Base-by-base conservation (phyloP, 2,329 filamentous ascomycete genomes). In the Aspergillus sp. region DNA sequence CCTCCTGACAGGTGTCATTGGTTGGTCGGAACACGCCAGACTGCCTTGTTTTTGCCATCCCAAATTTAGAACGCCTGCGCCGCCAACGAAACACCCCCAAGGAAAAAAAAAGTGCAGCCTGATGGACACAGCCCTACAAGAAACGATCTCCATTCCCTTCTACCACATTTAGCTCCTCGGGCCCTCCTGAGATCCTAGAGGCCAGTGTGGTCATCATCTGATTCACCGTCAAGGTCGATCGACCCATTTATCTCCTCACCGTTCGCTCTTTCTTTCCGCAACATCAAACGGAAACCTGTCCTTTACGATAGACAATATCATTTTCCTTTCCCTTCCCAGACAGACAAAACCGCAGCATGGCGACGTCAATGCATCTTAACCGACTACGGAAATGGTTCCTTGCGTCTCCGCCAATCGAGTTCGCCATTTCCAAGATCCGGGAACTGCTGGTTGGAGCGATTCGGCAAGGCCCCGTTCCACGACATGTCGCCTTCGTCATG, bases 401-500 rank as follows among this genome's bases (percentile, higher is more conserved):
- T 57, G 87, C 89, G 59, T 96, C 92, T 41, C 94, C 94, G 13
- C 94, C 94, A 1, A 87, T 91, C 62, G 91, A 96, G 83, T 97
- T 90, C 87, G 84, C 82, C n/a, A 79, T 95, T 55, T 85, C 84
- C 54, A 85, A 87, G 64, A 75, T 96, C 17, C 86, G 91, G 58
- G 89, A 96, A 70, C 78, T 96, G 47, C 81, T 97, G 57, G 94
- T 99, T 62, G 90, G 91, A 50, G 88, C 92, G 46, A 76, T 97
- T 49, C 87, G 87, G 67, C 93, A 97, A 73, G 94, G 94, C 0
- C 91, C 91, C 2, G 88, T 99, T 50, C 94, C 94, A 9, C 87
- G 91, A 66, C 94, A 99, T 83, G 85, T 99, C 55, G 94, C 94
- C n/a, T 99, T 99, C 68, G 93, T 97, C 63, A 99, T 99, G 94